phyloP scores from a whole-genome alignment of 2,329 filamentous ascomycete species.

The Cladorrhinum sp. region DNA sequence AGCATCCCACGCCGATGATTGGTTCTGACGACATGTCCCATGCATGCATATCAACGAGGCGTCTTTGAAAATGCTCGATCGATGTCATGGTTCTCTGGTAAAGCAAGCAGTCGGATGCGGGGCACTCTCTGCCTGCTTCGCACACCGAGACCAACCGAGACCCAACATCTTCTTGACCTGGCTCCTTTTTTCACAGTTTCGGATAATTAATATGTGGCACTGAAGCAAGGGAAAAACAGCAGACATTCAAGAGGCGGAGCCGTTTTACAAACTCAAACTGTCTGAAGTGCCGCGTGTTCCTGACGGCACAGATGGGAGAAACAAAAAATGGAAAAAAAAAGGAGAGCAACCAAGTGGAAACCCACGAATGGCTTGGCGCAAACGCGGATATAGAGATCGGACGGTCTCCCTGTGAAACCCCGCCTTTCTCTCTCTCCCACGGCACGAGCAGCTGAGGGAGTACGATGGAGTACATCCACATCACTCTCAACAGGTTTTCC shows the following conservation, averaged over 20 bases:
- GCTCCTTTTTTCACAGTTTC: too few relatives aligned
- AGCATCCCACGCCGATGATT: conserved; percentile 5
- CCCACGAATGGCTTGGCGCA: neutral
- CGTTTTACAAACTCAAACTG: neutral
- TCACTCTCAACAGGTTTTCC: neutral
- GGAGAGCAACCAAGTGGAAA: neutral
- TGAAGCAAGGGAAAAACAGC: neutral
- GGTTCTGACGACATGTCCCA: neutral
- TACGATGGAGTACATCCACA: neutral
- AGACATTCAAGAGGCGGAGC: conserved; percentile 8
- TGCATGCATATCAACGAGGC: conserved; percentile 1
- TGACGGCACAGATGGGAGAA: conserved; percentile 9
- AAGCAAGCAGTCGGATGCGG: conserved; percentile 7
- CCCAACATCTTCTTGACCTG: neutral
- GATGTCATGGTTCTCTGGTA: conserved; percentile 2
- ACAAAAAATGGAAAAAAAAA: neutral
- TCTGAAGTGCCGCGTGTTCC: conserved; percentile 5
- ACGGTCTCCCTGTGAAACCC: neutral
- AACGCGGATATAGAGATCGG: neutral
- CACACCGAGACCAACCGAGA: conserved; percentile 4
- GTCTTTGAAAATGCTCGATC: neutral
- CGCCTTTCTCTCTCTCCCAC: neutral
- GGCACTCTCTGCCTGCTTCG: neutral
- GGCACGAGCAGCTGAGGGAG: neutral
- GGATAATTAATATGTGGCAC: neutral